Percentiles rank a stretch among this genome's conserved stretches.
These are phyloP conservation scores for Pythium biforme DNA, from an alignment of 352 stramenopile genomes.

Conservation along the genomic window DNA sequence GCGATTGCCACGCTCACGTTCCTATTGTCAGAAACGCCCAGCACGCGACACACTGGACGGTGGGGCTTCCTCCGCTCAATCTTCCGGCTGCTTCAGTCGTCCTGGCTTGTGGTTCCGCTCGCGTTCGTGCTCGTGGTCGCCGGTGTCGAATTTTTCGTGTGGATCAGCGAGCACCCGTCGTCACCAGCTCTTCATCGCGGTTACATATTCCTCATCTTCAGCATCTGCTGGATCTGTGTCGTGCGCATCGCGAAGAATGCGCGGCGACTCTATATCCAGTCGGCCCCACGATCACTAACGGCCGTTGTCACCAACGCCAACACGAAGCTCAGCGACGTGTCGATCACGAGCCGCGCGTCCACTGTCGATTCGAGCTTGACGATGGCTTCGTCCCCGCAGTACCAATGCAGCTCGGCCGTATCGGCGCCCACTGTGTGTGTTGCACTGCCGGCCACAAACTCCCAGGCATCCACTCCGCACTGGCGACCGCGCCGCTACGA, in stretches of 20 bases:
- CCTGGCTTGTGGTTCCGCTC: not conserved
- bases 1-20: not conserved
- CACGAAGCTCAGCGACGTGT: not conserved
- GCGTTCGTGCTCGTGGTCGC: not conserved
- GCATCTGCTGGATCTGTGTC: not conserved
- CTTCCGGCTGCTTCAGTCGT: not conserved
- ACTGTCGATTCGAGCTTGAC: not conserved
- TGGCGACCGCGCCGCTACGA: constrained; percentile 2
- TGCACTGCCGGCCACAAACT: not conserved
- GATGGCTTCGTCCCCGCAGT: not conserved
- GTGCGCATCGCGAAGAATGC: not conserved
- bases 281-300: not conserved
- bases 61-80: not conserved
- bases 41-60: not conserved
- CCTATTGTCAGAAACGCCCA: not conserved
- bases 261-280: not conserved
- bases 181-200: not conserved
- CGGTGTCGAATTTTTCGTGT: not conserved
- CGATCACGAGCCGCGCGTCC: not conserved
- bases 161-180: not conserved
- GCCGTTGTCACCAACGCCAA: not conserved
- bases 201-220: not conserved
- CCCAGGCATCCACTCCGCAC: not conserved
- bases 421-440: not conserved
- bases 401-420: not conserved